Conservation (phyloP, 2,329 filamentous ascomycete species). For the Talaromyces sp. region DNA sequence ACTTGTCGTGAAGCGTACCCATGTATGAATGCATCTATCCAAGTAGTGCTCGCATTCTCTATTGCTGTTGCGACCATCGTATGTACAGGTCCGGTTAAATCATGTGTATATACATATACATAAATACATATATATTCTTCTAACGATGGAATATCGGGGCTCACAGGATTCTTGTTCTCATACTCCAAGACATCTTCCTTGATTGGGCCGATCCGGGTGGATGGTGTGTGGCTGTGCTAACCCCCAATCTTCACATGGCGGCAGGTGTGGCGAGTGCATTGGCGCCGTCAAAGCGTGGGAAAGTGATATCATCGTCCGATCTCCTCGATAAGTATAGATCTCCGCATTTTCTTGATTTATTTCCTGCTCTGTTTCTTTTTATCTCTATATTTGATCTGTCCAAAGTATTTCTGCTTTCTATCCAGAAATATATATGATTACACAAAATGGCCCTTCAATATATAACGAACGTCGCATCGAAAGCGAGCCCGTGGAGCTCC, state of each 20-base stretch:
- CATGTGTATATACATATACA: too few species aligned
- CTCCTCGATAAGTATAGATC: background rate
- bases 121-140: too few species aligned
- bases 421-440: background rate
- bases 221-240: conserved; percentile 3
- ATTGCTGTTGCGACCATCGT: too few species aligned
- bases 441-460: conserved; percentile 37
- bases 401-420: background rate
- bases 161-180: too few species aligned
- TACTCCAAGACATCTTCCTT: background rate
- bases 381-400: background rate
- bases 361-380: background rate
- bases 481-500: conserved; percentile 32
- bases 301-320: conserved; percentile 13
- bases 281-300: conserved; percentile 1
- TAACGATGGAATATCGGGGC: too few species aligned
- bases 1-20: background rate
- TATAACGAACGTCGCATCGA: conserved; percentile 42
- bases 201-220: conserved; percentile 8
- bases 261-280: conserved; percentile 5
- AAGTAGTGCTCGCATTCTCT: too few species aligned
- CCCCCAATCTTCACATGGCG: background rate
- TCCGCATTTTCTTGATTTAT: background rate
- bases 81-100: too few species aligned
- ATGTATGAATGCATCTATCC: too few species aligned